A percentile compares a stretch with the other conserved stretches of the same genome.
These are phyloP conservation scores for Lasiosphaeria hispida DNA, from an alignment of 495 filamentous ascomycete genomes.

Conservation along the genomic window DNA sequence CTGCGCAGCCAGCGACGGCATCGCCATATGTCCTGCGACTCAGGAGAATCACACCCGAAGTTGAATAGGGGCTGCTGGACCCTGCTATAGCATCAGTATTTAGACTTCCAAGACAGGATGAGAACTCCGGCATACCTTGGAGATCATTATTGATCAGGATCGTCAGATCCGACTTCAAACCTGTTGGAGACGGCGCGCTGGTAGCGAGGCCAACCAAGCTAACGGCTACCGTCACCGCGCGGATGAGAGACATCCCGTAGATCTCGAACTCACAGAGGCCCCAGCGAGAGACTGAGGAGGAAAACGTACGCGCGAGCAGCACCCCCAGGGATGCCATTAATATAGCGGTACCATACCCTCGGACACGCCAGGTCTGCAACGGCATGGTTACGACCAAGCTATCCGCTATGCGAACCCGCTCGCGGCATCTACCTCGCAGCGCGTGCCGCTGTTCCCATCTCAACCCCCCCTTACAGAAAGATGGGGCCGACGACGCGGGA, in stretches of 20 bases:
- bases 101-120: background rate
- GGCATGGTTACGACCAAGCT: too few relatives aligned
- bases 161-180: constrained; percentile 37
- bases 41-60: constrained; percentile 42
- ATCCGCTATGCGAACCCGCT: background rate
- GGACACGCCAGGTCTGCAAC: background rate
- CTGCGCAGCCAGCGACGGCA: constrained; percentile 32
- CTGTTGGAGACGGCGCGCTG: constrained; percentile 33
- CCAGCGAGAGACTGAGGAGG: too few relatives aligned
- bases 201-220: constrained; percentile 20
- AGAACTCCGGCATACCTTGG: constrained; percentile 29
- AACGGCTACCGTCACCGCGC: background rate
- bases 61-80: constrained; percentile 32
- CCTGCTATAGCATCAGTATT: constrained; percentile 28
- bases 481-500: background rate
- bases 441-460: background rate
- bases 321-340: too few relatives aligned
- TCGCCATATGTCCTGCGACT: constrained; percentile 23
- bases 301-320: too few relatives aligned
- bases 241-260: too few relatives aligned
- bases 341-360: background rate
- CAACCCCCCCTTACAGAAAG: background rate
- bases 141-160: constrained; percentile 42
- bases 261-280: too few relatives aligned
- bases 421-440: background rate